Evolutionary conservation across 805 yeast species (phyloP).

Genomic region (Metschnikowia lunata): DNA sequence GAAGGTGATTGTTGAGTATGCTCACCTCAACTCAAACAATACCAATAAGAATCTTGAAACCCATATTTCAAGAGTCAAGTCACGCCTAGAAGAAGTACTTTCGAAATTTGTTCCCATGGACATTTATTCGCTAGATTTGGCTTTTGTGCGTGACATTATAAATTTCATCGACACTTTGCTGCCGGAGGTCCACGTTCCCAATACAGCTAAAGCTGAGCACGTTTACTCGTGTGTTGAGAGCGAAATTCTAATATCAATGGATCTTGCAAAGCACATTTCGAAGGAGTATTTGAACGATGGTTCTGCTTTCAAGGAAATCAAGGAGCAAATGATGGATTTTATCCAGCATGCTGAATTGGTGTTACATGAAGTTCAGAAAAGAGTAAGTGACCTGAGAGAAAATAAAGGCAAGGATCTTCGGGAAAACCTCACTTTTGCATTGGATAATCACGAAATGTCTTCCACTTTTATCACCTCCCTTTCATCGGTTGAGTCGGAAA

Average conservation of each 20-base stretch:
- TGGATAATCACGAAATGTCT: background rate
- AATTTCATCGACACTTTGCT: background rate
- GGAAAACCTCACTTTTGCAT: background rate
- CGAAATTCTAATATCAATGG: background rate
- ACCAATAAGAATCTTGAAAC: background rate
- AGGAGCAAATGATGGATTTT: background rate
- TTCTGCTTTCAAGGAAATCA: no score
- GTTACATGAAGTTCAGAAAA: background rate
- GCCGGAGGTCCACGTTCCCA: background rate
- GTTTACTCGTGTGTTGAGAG: background rate
- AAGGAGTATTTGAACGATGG: background rate
- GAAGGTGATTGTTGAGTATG: background rate
- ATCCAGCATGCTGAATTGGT: background rate
- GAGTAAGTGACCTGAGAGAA: background rate
- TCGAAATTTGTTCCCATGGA: constrained; percentile 1
- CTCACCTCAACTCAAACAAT: background rate
- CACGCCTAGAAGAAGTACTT: background rate
- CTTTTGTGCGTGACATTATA: background rate
- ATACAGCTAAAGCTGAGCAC: background rate
- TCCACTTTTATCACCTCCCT: background rate
- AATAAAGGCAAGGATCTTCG: background rate
- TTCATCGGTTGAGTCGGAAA: background rate
- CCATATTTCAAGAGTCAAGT: background rate
- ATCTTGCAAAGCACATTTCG: background rate
- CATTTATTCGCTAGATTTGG: constrained; percentile 2